A percentile compares a stretch with the other conserved stretches of the same genome.
Conservation (phyloP, 495 filamentous ascomycete genomes). For the Oidiodendron maius region DNA sequence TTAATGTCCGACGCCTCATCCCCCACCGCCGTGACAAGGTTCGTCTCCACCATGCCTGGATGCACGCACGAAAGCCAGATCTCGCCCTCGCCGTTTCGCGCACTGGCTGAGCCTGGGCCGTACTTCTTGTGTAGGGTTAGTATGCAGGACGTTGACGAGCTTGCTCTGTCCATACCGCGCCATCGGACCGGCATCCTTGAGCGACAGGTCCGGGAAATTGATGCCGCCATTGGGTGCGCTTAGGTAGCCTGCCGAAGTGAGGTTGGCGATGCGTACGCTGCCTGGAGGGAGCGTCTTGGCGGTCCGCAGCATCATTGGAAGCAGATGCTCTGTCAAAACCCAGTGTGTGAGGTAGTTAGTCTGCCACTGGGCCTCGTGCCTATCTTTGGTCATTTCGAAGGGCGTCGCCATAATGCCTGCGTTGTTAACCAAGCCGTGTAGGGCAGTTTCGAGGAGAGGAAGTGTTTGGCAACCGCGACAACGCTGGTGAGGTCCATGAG, state of each 20-base stretch:
- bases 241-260: constrained; percentile 35
- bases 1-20: neutral
- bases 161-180: constrained; percentile 61
- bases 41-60: constrained; percentile 37
- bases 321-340: constrained; percentile 60
- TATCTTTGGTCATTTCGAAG: constrained; percentile 44
- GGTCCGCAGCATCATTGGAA: constrained; percentile 45
- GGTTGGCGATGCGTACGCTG: constrained; percentile 38
- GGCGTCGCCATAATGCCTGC: constrained; percentile 61
- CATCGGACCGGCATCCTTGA: constrained; percentile 33
- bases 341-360: constrained; percentile 68
- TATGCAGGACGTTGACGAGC: constrained; percentile 63
- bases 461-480: constrained; percentile 23
- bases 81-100: constrained; percentile 27
- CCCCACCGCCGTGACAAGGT: constrained; percentile 18
- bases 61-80: constrained; percentile 36
- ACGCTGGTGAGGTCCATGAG: constrained; percentile 31
- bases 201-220: constrained; percentile 41
- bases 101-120: constrained; percentile 32
- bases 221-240: constrained; percentile 30
- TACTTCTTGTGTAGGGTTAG: constrained; percentile 44
- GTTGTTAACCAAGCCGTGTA: constrained; percentile 61
- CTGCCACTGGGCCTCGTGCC: constrained; percentile 61
- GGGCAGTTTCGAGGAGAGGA: constrained; percentile 36
- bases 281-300: constrained; percentile 35